Evolutionary conservation across 768 basidiomycete species (phyloP), one percentile per base, ranked within the genome.

Genomic region (Serendipita sp.): DNA sequence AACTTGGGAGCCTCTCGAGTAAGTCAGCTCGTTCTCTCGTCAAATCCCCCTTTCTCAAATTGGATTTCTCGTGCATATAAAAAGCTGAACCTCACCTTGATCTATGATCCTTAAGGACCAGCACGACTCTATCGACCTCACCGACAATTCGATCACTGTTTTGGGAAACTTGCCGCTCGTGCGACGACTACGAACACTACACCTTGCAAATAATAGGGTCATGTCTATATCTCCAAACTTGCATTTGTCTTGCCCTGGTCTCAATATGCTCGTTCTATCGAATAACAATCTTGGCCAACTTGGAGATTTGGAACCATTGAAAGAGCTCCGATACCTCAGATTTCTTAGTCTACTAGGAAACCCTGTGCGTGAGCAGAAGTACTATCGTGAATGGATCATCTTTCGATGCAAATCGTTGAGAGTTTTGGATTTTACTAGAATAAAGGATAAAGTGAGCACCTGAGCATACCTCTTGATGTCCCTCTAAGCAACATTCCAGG

Each of bases 351-450:
- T 94, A 68, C 69, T 89, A 68, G 91, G 89, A 28, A 89, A 89
- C 70, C 90, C 92, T 64, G 89, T 93, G 37, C 77, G 80, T 73
- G 88, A 92, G 78, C 89, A 88, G 80, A 90, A 92, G 83, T 90
- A 88, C 84, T 95, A 94, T 79, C 88, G 91, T 78, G 89, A 92
- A 78, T 95, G 92, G 92, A 83, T 93, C 79, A 84, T 89, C 70
- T 92, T 84, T 83, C 84, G 86, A 78, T 79, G 92, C 79, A 84
- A 86, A 74, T 81, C 82, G 72, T 81, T 95, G 72, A 85, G 92
- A 81, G 88, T 92, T 77, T 80, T 95, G 73, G 92, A 95, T 82
- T 95, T 90, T 77, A 88, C 92, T 81, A 85, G 92, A 76, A 89
- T 95, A 71, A 85, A 88, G 74, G 91, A 93, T 75, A 92, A 92